Base-by-base conservation (phyloP, 192 early-diverging fungal species). In the Ramicandelaber brevisporus region DNA sequence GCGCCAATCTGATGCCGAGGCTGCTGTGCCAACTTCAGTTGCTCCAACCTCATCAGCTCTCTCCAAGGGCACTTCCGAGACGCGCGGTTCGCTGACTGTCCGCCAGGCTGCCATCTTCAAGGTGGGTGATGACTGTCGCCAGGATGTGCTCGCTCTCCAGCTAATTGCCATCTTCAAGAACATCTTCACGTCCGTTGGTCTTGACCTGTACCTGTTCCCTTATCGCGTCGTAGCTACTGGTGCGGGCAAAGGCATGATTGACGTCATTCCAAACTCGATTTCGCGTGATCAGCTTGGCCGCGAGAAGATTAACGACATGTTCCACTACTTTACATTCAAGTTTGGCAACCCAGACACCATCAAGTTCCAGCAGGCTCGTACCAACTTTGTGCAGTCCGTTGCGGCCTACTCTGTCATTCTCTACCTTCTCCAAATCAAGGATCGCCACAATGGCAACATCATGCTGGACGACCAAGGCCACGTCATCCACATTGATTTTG, bases 61-160 rank as follows among this genome's bases (percentile, higher is more conserved):
- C n/a, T n/a, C n/a, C n/a, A n/a, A n/a, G n/a, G n/a, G n/a, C n/a
- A n/a, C n/a, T n/a, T n/a, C n/a, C n/a, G n/a, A n/a, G n/a, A n/a
- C n/a, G n/a, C n/a, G n/a, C n/a, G n/a, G n/a, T n/a, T n/a, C n/a
- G n/a, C n/a, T n/a, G n/a, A n/a, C n/a, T n/a, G n/a, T n/a, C 2
- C 70, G 77, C 53, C 71, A 83, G 43, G 74, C 77, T 3, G 75
- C 84, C 1, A 99, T 99, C 34, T 99, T 99, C 65, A 99, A 99
- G 63, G 90, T 99, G 25, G 93, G 93, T 34, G 93, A 99, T 38
- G 90, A 99, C 54, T 99, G 93, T 55, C 70, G 93, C 17, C 93
- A 99, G 52, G 93, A 99, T 46, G 78, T 99, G 11, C 61, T 99
- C 37, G 90, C 93, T 2, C 49, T 99, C 28, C 93, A 99, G 57